Evolutionary conservation across 73 alveolate genomes (phyloP).

Genomic region (Stentor roeselii): DNA sequence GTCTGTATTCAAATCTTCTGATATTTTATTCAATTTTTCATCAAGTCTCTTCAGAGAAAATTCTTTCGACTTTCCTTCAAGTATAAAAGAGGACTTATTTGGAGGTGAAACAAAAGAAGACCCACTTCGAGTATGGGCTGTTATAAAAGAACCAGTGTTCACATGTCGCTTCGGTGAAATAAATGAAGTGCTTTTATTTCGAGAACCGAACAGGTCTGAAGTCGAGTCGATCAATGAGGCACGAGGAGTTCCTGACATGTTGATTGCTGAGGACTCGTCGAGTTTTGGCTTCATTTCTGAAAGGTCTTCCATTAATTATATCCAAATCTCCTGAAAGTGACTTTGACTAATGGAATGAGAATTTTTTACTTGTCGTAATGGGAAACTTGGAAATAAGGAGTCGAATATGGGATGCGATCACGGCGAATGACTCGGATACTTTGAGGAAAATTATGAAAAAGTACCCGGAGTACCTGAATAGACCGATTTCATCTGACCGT

Average conservation of each 20-base stretch:
- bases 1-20: not conserved
- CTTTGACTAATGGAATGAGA: too few species aligned
- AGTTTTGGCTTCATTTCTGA: not conserved
- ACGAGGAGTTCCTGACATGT: not conserved
- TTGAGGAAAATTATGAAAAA: not conserved
- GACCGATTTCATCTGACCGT: slow-evolving; percentile 22
- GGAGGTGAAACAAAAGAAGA: not conserved
- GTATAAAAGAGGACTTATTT: too few species aligned
- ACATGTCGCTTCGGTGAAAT: not conserved
- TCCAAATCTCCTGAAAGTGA: too few species aligned
- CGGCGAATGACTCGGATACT: not conserved
- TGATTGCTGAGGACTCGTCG: not conserved
- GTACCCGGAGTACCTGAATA: not conserved
- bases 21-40: not conserved
- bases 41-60: not conserved
- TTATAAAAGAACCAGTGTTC: not conserved
- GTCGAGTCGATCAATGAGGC: not conserved
- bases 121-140: not conserved
- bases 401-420: slow-evolving; percentile 2
- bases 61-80: too few species aligned
- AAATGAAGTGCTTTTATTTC: not conserved
- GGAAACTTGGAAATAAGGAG: not conserved
- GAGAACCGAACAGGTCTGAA: not conserved
- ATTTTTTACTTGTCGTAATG: too few species aligned
- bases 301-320: not conserved